phyloP scores from a whole-genome alignment of 805 yeast species.

The Wickerhamomyces subpelliculosus region DNA sequence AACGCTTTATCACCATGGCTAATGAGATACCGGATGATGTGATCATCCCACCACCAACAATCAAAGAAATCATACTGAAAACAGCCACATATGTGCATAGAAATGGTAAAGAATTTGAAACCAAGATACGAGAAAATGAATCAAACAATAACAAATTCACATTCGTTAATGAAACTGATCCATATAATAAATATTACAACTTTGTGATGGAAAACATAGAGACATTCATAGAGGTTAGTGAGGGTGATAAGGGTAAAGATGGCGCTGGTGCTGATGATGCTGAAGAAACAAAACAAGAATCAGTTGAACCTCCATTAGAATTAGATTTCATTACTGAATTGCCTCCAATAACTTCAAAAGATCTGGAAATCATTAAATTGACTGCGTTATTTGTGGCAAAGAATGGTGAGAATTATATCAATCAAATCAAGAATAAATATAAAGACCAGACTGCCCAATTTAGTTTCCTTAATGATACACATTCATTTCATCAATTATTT shows the following conservation, averaged over 20 bases:
- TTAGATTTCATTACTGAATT: conserved; percentile 10
- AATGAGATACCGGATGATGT: conserved; percentile 33
- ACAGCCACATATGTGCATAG: conserved; percentile 65
- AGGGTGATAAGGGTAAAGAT: conserved; percentile 5
- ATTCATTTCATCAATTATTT: conserved; percentile 54
- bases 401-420: conserved; percentile 44
- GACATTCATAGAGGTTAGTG: conserved; percentile 14
- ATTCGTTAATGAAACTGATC: conserved; percentile 52
- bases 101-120: conserved; percentile 64
- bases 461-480: conserved; percentile 54
- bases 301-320: conserved; percentile 3
- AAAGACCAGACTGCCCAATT: conserved; percentile 45
- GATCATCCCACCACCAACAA: conserved; percentile 48
- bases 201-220: conserved; percentile 34
- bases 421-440: conserved; percentile 29
- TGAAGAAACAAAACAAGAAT: neutral
- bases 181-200: conserved; percentile 51
- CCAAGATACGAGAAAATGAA: conserved; percentile 42
- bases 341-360: conserved; percentile 47
- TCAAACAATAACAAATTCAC: conserved; percentile 46
- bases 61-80: conserved; percentile 51
- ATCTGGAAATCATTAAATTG: conserved; percentile 60
- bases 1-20: neutral
- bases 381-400: conserved; percentile 65
- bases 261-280: conserved; percentile 15